Evolutionary conservation across 371 early-diverging fungal genomes (phyloP).

Genomic region (Funneliformis caledonium): DNA sequence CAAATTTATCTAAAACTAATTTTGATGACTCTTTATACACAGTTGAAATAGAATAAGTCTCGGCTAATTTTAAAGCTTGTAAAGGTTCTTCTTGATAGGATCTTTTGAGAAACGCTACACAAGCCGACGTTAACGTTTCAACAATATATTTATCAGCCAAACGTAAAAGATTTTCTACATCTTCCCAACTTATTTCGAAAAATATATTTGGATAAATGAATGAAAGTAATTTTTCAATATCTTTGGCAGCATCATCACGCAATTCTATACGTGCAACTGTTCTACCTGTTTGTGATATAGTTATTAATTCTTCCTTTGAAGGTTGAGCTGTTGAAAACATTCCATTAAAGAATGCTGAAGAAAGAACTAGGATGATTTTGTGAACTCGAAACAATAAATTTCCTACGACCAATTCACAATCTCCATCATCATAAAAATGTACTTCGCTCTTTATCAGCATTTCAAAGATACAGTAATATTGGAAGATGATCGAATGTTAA

Average conservation of each 20-base stretch:
- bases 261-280: constrained; percentile 16
- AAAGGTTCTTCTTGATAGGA: constrained; percentile 36
- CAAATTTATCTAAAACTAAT: constrained; percentile 30
- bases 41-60: constrained; percentile 17
- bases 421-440: constrained; percentile 38
- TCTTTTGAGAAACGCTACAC: constrained; percentile 31
- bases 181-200: constrained; percentile 35
- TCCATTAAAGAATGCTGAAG: constrained; percentile 15
- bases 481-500: too few relatives aligned
- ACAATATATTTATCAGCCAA: constrained; percentile 39
- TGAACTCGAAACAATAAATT: constrained; percentile 32
- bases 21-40: constrained; percentile 39
- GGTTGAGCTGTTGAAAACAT: constrained; percentile 21
- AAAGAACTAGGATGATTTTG: constrained; percentile 25
- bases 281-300: neutral
- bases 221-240: constrained; percentile 35
- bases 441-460: constrained; percentile 1
- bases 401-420: constrained; percentile 30
- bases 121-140: constrained; percentile 28
- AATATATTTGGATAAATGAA: constrained; percentile 38
- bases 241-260: neutral
- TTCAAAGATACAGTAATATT: neutral
- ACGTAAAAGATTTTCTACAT: constrained; percentile 31
- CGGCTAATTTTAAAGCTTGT: constrained; percentile 36
- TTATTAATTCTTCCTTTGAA: constrained; percentile 14